A percentile compares a stretch with the other conserved stretches of the same genome.
phyloP scores from a whole-genome alignment of 2,329 filamentous ascomycete species.

The Blumeria graminis region DNA sequence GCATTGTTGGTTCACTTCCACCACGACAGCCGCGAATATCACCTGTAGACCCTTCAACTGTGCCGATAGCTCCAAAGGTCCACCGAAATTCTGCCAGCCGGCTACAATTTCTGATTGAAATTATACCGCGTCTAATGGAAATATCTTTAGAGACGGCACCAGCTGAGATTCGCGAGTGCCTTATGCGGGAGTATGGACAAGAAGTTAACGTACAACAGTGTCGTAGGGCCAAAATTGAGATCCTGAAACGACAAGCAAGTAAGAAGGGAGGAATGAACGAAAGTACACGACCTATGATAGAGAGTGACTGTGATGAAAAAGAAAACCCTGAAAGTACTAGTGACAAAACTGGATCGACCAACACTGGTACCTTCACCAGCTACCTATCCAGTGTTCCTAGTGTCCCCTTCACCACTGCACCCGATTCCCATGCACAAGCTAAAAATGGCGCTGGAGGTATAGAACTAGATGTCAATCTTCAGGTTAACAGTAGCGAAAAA shows the following conservation, averaged over 20 bases:
- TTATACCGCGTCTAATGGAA: conserved; percentile 32
- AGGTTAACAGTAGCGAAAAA: conserved; percentile 3
- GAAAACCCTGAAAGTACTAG: not conserved
- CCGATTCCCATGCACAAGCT: not conserved
- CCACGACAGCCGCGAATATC: conserved; percentile 1
- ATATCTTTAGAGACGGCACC: conserved; percentile 33
- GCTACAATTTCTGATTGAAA: conserved; percentile 33
- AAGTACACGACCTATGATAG: not conserved
- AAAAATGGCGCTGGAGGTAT: not conserved
- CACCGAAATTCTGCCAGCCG: conserved; percentile 14
- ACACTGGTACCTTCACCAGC: not conserved
- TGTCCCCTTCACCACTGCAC: not conserved
- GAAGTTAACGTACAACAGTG: conserved; percentile 16
- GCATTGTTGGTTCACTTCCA: conserved; percentile 10
- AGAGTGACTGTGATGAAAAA: conserved; percentile 2
- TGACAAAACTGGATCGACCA: not conserved
- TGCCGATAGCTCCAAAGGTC: conserved; percentile 13
- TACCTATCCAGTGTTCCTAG: too few relatives aligned
- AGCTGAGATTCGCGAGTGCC: conserved; percentile 30
- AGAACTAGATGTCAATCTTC: conserved; percentile 7
- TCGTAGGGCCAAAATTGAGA: conserved; percentile 14
- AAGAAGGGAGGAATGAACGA: too few relatives aligned
- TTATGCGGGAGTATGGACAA: conserved; percentile 18
- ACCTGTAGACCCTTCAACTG: not conserved
- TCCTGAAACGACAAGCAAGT: conserved; percentile 11